These are phyloP conservation scores for Fusarium lateritium DNA, from an alignment of 2,329 filamentous ascomycete genomes.

Conservation along the genomic window DNA sequence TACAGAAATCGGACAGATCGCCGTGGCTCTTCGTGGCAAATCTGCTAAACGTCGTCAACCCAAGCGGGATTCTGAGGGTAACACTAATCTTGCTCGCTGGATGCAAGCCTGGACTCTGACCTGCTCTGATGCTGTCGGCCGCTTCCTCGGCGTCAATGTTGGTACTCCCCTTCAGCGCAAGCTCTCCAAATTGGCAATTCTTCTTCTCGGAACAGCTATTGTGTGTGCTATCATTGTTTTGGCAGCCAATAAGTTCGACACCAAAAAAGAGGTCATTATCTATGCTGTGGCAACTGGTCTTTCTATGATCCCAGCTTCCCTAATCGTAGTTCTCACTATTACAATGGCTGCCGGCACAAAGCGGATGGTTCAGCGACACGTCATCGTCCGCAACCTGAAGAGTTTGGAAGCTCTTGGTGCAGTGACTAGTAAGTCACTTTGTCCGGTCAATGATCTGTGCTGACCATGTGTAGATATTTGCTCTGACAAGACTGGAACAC, in stretches of 20 bases:
- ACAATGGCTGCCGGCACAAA: constrained; percentile 70
- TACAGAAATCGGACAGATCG: constrained; percentile 75
- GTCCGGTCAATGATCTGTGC: neutral
- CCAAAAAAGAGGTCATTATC: constrained; percentile 71
- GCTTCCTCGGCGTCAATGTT: constrained; percentile 76
- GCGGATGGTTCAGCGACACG: constrained; percentile 66
- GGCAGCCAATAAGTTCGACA: constrained; percentile 71
- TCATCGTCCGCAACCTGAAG: constrained; percentile 67
- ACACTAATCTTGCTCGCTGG: constrained; percentile 51
- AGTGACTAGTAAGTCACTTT: constrained; percentile 59
- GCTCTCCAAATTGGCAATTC: constrained; percentile 75
- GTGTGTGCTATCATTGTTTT: constrained; percentile 80
- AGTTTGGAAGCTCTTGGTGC: constrained; percentile 71
- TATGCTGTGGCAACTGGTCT: constrained; percentile 63
- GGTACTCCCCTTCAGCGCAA: constrained; percentile 80
- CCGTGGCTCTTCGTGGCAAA: constrained; percentile 61
- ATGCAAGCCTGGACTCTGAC: constrained; percentile 58
- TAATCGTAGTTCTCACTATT: constrained; percentile 69
- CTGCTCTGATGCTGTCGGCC: constrained; percentile 68
- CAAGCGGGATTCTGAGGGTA: constrained; percentile 62
- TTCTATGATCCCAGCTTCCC: constrained; percentile 65
- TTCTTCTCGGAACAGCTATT: constrained; percentile 77
- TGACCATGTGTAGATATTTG: constrained; percentile 61
- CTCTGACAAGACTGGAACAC: constrained; percentile 71
- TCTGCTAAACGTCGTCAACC: constrained; percentile 53